Percentiles rank a stretch among this genome's conserved stretches.
These are phyloP conservation scores for Besnoitia besnoiti DNA, from an alignment of 169 alveolate species.

Conservation along the genomic window DNA sequence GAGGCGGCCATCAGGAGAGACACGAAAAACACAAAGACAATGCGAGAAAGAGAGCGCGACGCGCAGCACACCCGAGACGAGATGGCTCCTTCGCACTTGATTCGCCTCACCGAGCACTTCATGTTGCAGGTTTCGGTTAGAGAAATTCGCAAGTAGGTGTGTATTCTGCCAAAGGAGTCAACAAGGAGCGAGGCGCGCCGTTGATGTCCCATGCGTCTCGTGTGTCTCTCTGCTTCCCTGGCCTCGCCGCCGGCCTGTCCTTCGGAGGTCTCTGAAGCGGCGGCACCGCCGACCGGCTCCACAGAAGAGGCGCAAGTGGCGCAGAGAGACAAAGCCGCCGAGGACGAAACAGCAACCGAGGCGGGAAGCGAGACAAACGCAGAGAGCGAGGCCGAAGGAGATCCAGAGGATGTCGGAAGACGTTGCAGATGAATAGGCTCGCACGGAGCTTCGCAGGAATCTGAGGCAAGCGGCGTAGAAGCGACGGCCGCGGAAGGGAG, in stretches of 20 bases:
- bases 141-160: conserved; percentile 6
- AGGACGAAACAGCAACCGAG: neutral
- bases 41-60: too few species aligned
- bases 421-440: neutral
- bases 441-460: neutral
- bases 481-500: too few species aligned
- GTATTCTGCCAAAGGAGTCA: neutral
- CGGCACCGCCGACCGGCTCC: neutral
- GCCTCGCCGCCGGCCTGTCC: neutral
- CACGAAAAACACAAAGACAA: too few species aligned
- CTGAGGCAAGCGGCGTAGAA: too few species aligned
- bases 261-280: too few species aligned
- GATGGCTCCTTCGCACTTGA: neutral
- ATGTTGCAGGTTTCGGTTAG: conserved; percentile 26
- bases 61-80: neutral
- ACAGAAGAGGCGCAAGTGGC: neutral
- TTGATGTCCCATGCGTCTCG: neutral
- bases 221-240: neutral
- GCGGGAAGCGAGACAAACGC: neutral
- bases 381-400: neutral
- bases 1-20: too few species aligned
- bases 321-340: too few species aligned
- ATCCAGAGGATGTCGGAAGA: neutral
- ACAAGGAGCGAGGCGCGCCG: neutral
- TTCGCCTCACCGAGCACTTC: neutral